phyloP scores from a whole-genome alignment of 1,139 yeast genomes.

The Waltiozyma sp. region DNA sequence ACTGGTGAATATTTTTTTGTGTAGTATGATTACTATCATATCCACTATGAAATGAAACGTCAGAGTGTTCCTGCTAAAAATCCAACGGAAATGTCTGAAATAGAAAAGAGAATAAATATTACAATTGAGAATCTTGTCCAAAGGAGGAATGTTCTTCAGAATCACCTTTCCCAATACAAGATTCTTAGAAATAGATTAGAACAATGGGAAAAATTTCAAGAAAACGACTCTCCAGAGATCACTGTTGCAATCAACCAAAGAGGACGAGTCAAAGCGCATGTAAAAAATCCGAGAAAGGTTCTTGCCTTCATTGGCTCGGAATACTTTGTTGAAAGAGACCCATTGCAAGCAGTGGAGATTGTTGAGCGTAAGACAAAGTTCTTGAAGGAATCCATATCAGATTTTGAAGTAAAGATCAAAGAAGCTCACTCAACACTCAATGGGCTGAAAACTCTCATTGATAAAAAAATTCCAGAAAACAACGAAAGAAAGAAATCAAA shows the following conservation, averaged over 20 bases:
- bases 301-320: constrained; percentile 48
- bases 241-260: constrained; percentile 15
- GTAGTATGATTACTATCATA: too few species aligned
- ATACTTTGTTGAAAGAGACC: constrained; percentile 40
- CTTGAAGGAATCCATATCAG: constrained; percentile 28
- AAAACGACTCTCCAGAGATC: constrained; percentile 8
- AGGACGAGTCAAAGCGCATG: constrained; percentile 24
- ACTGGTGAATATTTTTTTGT: too few species aligned
- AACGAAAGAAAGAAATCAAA: neutral
- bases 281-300: constrained; percentile 25
- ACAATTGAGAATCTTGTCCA: constrained; percentile 19
- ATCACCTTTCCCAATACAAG: constrained; percentile 22
- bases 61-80: constrained; percentile 4
- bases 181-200: constrained; percentile 19
- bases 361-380: constrained; percentile 30
- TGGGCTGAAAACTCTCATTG: constrained; percentile 17
- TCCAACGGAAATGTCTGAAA: constrained; percentile 14
- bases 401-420: constrained; percentile 31
- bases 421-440: constrained; percentile 32
- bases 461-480: neutral
- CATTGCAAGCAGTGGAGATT: constrained; percentile 33
- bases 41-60: constrained; percentile 2
- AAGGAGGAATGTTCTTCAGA: constrained; percentile 19
- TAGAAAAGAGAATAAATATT: constrained; percentile 17
- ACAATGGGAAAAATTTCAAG: constrained; percentile 10